Conservation (phyloP, 768 basidiomycete genomes). For the Tulasnella sp. region DNA sequence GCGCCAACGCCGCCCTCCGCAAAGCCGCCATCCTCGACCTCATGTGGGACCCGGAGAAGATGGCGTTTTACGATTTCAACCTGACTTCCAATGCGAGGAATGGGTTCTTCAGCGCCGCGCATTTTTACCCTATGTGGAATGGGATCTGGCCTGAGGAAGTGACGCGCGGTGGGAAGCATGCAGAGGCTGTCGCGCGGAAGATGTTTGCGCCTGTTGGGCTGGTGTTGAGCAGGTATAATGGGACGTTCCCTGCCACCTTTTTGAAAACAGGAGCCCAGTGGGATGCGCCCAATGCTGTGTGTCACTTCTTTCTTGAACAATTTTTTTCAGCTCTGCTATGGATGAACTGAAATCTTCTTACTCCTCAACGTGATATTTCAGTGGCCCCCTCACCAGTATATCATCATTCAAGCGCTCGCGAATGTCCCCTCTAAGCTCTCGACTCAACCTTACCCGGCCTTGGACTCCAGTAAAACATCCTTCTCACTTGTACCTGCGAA, state of each 20-base stretch:
- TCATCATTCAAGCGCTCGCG: slow-evolving; percentile 63
- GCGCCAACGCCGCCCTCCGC: slow-evolving; percentile 42
- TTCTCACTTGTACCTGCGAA: slow-evolving; percentile 62
- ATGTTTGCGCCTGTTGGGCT: slow-evolving; percentile 67
- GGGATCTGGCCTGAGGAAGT: slow-evolving; percentile 72
- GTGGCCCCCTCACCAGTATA: slow-evolving; percentile 82
- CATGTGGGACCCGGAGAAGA: slow-evolving; percentile 67
- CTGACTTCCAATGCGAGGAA: slow-evolving; percentile 54
- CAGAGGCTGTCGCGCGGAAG: slow-evolving; percentile 49
- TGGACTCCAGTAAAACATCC: slow-evolving; percentile 40
- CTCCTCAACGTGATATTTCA: slow-evolving; percentile 49
- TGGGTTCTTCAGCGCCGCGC: slow-evolving; percentile 56
- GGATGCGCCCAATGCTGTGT: slow-evolving; percentile 26
- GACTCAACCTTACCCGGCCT: slow-evolving; percentile 36
- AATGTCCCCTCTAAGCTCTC: slow-evolving; percentile 66
- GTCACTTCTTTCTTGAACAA: background rate
- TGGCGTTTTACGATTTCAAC: slow-evolving; percentile 92
- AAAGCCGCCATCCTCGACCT: slow-evolving; percentile 72
- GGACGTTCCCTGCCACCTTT: slow-evolving; percentile 73
- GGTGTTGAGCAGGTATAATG: slow-evolving; percentile 74
- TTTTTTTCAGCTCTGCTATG: background rate
- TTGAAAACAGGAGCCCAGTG: slow-evolving; percentile 72
- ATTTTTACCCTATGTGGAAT: slow-evolving; percentile 79
- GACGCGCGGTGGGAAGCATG: slow-evolving; percentile 25
- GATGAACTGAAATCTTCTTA: slow-evolving; percentile 10